Percentiles rank a stretch among this genome's conserved stretches.
Conservation (phyloP, 768 basidiomycete genomes). For the Rhizopogon salebrosus region DNA sequence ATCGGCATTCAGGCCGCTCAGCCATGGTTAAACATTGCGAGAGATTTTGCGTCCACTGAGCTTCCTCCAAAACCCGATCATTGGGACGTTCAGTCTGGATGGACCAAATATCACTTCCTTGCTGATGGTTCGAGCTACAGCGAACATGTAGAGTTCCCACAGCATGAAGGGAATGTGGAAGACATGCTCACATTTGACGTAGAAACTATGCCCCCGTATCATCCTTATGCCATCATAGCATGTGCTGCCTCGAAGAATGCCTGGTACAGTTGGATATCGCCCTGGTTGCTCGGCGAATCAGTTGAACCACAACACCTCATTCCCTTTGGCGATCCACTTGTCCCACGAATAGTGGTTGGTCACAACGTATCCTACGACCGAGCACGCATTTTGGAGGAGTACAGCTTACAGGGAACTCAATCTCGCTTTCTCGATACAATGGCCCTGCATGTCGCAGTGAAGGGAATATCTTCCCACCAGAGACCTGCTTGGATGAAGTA, state of each 20-base stretch:
- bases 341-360: slow-evolving; percentile 72
- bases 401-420: slow-evolving; percentile 55
- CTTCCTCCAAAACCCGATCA: slow-evolving; percentile 59
- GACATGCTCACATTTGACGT: slow-evolving; percentile 87
- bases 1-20: slow-evolving; percentile 66
- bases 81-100: slow-evolving; percentile 64
- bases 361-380: slow-evolving; percentile 97
- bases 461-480: slow-evolving; percentile 92
- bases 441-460: slow-evolving; percentile 89
- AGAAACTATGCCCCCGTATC: slow-evolving; percentile 83
- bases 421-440: slow-evolving; percentile 93
- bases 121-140: slow-evolving; percentile 74
- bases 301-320: slow-evolving; percentile 61
- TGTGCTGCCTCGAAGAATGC: slow-evolving; percentile 75
- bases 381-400: slow-evolving; percentile 78
- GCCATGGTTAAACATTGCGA: slow-evolving; percentile 74
- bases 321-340: slow-evolving; percentile 54
- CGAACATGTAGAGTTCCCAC: slow-evolving; percentile 66
- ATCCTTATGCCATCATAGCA: slow-evolving; percentile 83
- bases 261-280: slow-evolving; percentile 97
- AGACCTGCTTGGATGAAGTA: slow-evolving; percentile 90
- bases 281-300: slow-evolving; percentile 75
- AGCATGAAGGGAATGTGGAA: slow-evolving; percentile 59
- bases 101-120: slow-evolving; percentile 78
- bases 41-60: slow-evolving; percentile 42